Evolutionary conservation across 495 filamentous ascomycete species (phyloP).

Genomic region (Geopyxis carbonaria): DNA sequence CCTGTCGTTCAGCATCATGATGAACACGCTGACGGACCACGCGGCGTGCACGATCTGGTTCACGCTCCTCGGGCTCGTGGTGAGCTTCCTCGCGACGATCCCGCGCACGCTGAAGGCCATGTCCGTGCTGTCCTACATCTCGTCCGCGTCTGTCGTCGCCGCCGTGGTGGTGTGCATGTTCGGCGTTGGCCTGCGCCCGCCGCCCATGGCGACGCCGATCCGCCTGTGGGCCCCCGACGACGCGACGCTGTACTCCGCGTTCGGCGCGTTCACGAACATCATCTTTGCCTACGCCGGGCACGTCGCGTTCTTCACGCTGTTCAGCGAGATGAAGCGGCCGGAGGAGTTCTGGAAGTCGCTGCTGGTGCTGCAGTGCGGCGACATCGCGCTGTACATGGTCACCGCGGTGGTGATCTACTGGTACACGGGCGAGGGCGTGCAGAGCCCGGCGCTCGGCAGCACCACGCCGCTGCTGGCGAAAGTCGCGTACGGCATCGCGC

Average conservation of each 20-base stretch:
- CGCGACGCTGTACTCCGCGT: slow-evolving; percentile 28
- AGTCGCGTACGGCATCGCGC: slow-evolving; percentile 61
- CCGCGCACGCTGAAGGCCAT: slow-evolving; percentile 46
- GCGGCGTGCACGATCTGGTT: slow-evolving; percentile 52
- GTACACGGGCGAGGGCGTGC: slow-evolving; percentile 52
- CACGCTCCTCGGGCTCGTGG: slow-evolving; percentile 42
- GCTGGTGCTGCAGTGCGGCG: slow-evolving; percentile 43
- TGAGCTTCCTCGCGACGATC: slow-evolving; percentile 44
- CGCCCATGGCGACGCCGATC: slow-evolving; percentile 3
- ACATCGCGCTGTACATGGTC: slow-evolving; percentile 50
- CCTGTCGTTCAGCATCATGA: slow-evolving; percentile 53
- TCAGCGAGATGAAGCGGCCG: slow-evolving; percentile 58
- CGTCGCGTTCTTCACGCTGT: slow-evolving; percentile 59
- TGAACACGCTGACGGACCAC: slow-evolving; percentile 48
- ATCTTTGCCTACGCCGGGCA: slow-evolving; percentile 59
- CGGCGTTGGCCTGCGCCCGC: slow-evolving; percentile 31
- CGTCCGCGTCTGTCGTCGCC: slow-evolving; percentile 41
- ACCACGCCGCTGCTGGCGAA: slow-evolving; percentile 45
- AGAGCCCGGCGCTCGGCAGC: slow-evolving; percentile 50
- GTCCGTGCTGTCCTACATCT: slow-evolving; percentile 46
- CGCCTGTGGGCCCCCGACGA: no score
- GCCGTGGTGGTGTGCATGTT: slow-evolving; percentile 55
- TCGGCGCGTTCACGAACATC: slow-evolving; percentile 56
- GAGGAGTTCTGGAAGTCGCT: slow-evolving; percentile 50
- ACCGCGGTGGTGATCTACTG: slow-evolving; percentile 54